Conservation (phyloP, 176 grass and related monocot genomes). For the Poa pratensis region DNA sequence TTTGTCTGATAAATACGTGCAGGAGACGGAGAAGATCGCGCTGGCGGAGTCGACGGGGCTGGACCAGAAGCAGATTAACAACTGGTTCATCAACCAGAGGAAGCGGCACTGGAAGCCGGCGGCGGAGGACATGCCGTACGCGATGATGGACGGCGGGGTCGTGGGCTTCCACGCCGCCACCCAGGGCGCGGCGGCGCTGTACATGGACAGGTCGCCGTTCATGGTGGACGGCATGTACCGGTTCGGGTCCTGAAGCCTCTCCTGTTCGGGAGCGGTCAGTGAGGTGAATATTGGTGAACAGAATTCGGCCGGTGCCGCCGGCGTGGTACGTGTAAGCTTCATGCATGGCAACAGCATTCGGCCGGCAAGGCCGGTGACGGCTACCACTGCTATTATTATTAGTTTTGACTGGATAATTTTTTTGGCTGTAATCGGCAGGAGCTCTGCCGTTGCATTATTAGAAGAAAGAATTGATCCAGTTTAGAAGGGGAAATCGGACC, state of each 20-base stretch:
- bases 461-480: too few species aligned
- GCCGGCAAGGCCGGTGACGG: not conserved
- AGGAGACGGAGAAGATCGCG: constrained; percentile 87
- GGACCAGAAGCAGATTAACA: constrained; percentile 96
- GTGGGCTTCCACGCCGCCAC: constrained; percentile 47
- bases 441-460: too few species aligned
- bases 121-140: constrained; percentile 62
- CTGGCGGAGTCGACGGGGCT: constrained; percentile 88
- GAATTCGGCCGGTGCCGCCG: too few species aligned
- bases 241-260: constrained; percentile 57
- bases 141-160: constrained; percentile 46
- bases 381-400: not conserved
- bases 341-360: constrained; percentile 27
- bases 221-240: constrained; percentile 58
- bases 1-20: not conserved
- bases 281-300: too few species aligned
- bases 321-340: too few species aligned
- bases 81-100: constrained; percentile 99
- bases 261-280: too few species aligned
- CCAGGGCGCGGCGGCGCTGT: constrained; percentile 34
- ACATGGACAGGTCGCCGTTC: constrained; percentile 49
- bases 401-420: too few species aligned
- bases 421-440: too few species aligned
- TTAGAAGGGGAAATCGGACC: too few species aligned
- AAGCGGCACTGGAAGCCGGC: constrained; percentile 93